These are phyloP conservation scores for Candida glucosophila DNA, from an alignment of 1,139 yeast genomes.

Conservation along the genomic window DNA sequence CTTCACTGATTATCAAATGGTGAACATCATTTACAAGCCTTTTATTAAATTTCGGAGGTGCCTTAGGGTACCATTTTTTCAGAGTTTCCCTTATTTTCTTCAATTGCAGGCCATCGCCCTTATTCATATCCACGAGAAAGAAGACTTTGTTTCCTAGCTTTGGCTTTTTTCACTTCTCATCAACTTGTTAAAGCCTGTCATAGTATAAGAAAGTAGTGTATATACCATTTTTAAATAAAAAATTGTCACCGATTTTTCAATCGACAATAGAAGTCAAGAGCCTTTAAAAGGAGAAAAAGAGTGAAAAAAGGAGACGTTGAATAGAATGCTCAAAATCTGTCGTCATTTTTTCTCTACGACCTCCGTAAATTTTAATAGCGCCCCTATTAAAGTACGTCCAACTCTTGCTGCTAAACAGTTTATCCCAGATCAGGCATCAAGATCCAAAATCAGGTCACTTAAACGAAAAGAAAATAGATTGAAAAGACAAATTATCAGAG, in stretches of 20 bases:
- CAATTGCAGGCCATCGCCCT: slow-evolving; percentile 2
- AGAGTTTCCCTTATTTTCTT: slow-evolving; percentile 4
- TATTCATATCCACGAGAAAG: slow-evolving; percentile 1
- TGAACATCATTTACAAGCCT: slow-evolving; percentile 16
- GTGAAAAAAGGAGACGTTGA: not conserved
- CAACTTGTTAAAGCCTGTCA: too few relatives aligned
- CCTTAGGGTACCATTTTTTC: slow-evolving; percentile 13
- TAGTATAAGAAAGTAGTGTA: slow-evolving; percentile 1
- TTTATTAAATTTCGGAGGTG: slow-evolving; percentile 10
- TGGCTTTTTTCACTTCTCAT: too few relatives aligned
- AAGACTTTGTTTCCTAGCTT: too few relatives aligned
- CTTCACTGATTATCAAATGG: slow-evolving; percentile 6
- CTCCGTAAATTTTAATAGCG: slow-evolving; percentile 7
- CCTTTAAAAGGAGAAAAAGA: not conserved
- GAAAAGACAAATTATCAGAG: slow-evolving; percentile 36
- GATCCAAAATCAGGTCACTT: slow-evolving; percentile 26
- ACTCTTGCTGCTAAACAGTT: slow-evolving; percentile 26
- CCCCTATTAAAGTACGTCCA: slow-evolving; percentile 13
- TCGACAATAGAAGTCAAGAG: slow-evolving; percentile 1
- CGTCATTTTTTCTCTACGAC: slow-evolving; percentile 14
- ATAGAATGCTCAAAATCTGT: slow-evolving; percentile 10
- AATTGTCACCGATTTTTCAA: slow-evolving; percentile 1
- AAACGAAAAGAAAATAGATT: slow-evolving; percentile 34
- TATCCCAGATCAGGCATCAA: slow-evolving; percentile 16
- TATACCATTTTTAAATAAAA: not conserved